These are phyloP conservation scores for Triticum monococcum DNA, from an alignment of 176 grass and related monocot genomes.

Conservation along the genomic window DNA sequence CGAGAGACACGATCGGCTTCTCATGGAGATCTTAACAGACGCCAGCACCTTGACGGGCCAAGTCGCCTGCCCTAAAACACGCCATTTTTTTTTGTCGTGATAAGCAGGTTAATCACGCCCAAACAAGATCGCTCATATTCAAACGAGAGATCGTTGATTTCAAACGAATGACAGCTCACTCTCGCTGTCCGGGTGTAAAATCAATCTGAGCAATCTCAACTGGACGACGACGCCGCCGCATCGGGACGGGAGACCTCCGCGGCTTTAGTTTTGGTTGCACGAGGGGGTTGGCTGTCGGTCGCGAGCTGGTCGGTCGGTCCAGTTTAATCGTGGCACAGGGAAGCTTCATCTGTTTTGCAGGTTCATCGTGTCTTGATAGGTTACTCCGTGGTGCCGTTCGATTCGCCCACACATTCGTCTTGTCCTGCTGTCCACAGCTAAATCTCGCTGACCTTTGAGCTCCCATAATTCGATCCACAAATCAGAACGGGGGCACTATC, in stretches of 20 bases:
- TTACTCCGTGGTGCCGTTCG: not conserved
- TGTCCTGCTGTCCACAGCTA: conserved; percentile 27
- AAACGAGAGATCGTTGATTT: conserved; percentile 19
- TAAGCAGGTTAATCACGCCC: conserved; percentile 13
- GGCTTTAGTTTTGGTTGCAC: conserved; percentile 35
- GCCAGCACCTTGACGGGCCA: not conserved
- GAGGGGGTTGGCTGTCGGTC: conserved; percentile 36
- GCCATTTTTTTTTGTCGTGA: not conserved
- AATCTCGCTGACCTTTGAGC: not conserved
- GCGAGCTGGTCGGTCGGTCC: conserved; percentile 1
- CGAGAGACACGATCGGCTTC: conserved; percentile 18
- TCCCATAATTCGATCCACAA: not conserved
- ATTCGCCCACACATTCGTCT: conserved; percentile 17
- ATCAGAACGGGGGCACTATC: not conserved
- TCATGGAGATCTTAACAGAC: conserved; percentile 30
- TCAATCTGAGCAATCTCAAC: conserved; percentile 18
- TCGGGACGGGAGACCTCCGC: conserved; percentile 32
- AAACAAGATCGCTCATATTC: conserved; percentile 5
- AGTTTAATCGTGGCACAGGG: not conserved
- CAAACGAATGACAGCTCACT: conserved; percentile 19
- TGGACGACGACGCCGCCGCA: not conserved
- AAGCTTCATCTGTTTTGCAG: conserved; percentile 23
- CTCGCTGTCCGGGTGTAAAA: conserved; percentile 27
- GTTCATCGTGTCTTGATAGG: not conserved
- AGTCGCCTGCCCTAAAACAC: not conserved